Evolutionary conservation across 2,329 filamentous ascomycete genomes (phyloP).

Genomic region (Ceratocystis huliohia): DNA sequence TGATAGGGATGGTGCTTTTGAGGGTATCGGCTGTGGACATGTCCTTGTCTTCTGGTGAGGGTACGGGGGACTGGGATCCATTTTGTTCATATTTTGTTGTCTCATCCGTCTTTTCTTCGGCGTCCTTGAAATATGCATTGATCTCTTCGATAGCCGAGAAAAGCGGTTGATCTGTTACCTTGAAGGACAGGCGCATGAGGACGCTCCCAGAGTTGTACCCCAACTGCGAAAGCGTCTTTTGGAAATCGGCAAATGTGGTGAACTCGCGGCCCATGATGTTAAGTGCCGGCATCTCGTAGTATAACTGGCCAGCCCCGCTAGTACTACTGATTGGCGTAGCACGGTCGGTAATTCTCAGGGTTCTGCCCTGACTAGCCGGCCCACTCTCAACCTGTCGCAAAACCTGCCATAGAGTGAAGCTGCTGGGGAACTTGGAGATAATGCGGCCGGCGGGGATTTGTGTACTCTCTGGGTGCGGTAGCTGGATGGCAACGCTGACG

Average conservation of each 20-base stretch:
- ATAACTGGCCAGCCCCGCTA: slow-evolving; percentile 58
- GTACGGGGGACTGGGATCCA: neutral
- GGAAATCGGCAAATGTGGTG: slow-evolving; percentile 63
- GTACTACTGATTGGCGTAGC: slow-evolving; percentile 52
- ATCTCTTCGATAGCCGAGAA: slow-evolving; percentile 80
- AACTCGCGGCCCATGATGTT: slow-evolving; percentile 74
- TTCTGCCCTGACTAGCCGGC: slow-evolving; percentile 45
- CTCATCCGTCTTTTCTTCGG: slow-evolving; percentile 27
- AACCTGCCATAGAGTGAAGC: slow-evolving; percentile 78
- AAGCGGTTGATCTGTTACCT: slow-evolving; percentile 60
- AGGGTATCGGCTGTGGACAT: slow-evolving; percentile 13
- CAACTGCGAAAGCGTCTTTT: slow-evolving; percentile 77
- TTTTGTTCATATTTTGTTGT: slow-evolving; percentile 20
- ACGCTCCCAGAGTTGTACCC: slow-evolving; percentile 77
- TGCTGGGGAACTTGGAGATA: slow-evolving; percentile 75
- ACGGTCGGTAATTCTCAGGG: slow-evolving; percentile 71
- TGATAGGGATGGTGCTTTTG: neutral
- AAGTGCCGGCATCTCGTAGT: slow-evolving; percentile 77
- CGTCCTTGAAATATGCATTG: slow-evolving; percentile 54
- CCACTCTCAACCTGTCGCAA: slow-evolving; percentile 80
- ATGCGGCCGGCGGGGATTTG: slow-evolving; percentile 53
- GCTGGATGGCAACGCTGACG: slow-evolving; percentile 77
- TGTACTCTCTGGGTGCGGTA: slow-evolving; percentile 58
- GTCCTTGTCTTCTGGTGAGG: neutral
- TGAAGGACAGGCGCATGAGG: slow-evolving; percentile 65